Base-by-base conservation (phyloP, 1,284 basidiomycete genomes). In the Rhodotorula sp. region DNA sequence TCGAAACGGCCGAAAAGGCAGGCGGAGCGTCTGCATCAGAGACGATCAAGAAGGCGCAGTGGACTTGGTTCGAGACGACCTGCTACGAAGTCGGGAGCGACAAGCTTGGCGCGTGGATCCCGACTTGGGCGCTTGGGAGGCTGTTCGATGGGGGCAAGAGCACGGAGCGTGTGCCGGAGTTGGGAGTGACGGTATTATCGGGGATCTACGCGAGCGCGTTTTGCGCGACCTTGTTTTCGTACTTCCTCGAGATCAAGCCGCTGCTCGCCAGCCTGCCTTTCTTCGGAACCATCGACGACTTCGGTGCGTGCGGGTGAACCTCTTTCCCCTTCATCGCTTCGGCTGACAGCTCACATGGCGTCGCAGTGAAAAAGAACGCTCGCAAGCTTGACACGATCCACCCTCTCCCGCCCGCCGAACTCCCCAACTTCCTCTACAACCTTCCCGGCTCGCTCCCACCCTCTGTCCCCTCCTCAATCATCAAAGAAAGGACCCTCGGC, bases 201-300 rank as follows among this genome's bases (percentile, higher is more conserved):
- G 82, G 82, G 9, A 81, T 83, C 36, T 83, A 81, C 66, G 82
- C 81, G 0, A 81, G 80, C 27, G 82, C 82, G 1, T 83, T 83
- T 72, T 83, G 82, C 60, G 81, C 82, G 11, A 82, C 81, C 3
- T 73, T 83, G 22, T 81, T 81, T 73, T 79, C 47, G 59, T 83
- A 83, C 70, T 82, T 81, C 76, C 72, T 77, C 47, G 82, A 83
- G 70, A 76, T 82, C 22, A 78, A 79, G 55, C 82, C 82, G 3
- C 71, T 81, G 0, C 75, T 83, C 24, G 73, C 73, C 20, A 72
- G 79, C 20, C 72, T 83, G 11, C 82, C 82, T 46, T 72, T 81
- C 48, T 82, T 81, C 66, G 68, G 70, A 13, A 80, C 79, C 78
- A 75, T 83, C 27, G 75, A 79, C 54, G 77, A 79, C 24, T 79